phyloP scores from a whole-genome alignment of 2,329 filamentous ascomycete genomes.

The Metarhizium rileyi region DNA sequence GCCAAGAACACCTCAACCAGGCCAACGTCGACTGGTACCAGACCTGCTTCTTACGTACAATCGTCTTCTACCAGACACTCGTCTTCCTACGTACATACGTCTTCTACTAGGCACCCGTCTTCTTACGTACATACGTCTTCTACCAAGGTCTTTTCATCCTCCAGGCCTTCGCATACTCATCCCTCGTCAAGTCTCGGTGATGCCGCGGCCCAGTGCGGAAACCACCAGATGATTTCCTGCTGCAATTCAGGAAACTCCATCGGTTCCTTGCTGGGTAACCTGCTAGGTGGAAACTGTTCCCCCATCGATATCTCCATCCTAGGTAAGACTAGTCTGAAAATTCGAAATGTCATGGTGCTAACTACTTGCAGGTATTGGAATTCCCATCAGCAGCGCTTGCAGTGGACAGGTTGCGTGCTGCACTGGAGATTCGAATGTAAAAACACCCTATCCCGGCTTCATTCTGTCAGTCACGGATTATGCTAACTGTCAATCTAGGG shows the following conservation, averaged over 20 bases:
- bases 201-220: not conserved
- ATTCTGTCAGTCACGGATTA: no score
- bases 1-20: no score
- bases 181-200: not conserved
- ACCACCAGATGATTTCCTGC: not conserved
- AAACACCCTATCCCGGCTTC: not conserved
- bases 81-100: no score
- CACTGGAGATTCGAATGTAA: not conserved
- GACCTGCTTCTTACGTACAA: not conserved
- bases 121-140: no score
- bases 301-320: not conserved
- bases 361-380: not conserved
- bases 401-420: not conserved
- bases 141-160: no score
- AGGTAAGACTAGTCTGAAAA: not conserved
- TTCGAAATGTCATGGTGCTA: no score
- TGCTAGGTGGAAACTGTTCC: not conserved
- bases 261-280: not conserved
- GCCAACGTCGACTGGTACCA: not conserved
- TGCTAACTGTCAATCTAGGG: no score
- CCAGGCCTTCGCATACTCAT: no score
- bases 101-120: no score
- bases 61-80: no score
- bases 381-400: not conserved
- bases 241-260: not conserved